These are phyloP conservation scores for Claviceps citrina DNA, from an alignment of 2,329 filamentous ascomycete genomes.

Conservation along the genomic window DNA sequence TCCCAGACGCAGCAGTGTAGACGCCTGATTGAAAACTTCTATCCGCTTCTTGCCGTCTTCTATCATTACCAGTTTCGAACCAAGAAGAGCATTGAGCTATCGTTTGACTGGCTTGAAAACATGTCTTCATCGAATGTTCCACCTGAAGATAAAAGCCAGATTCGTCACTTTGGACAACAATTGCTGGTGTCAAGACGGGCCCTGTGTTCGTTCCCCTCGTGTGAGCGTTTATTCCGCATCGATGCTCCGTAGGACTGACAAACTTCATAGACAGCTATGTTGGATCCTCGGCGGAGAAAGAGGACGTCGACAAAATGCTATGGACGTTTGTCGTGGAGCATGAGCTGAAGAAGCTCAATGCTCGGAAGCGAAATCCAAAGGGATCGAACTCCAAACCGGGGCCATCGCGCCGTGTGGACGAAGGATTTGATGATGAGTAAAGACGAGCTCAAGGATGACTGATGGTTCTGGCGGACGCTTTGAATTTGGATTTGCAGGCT, in stretches of 20 bases:
- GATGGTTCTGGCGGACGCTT: constrained; percentile 18
- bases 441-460: constrained; percentile 13
- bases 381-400: constrained; percentile 13
- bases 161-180: constrained; percentile 16
- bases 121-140: constrained; percentile 13
- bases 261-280: constrained; percentile 16
- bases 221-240: not conserved
- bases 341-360: constrained; percentile 25
- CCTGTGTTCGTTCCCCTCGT: constrained; percentile 19
- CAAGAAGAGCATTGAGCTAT: constrained; percentile 25
- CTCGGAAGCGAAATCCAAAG: constrained; percentile 17
- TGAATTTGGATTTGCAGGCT: constrained; percentile 16
- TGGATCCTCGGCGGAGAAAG: constrained; percentile 13
- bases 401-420: constrained; percentile 6
- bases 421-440: constrained; percentile 13
- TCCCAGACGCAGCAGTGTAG: constrained; percentile 11
- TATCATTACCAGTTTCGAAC: constrained; percentile 27
- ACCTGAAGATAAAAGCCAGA: constrained; percentile 13
- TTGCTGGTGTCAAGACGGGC: constrained; percentile 20
- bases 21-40: constrained; percentile 19
- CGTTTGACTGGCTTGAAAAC: constrained; percentile 23
- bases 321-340: constrained; percentile 22
- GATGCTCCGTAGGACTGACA: not conserved
- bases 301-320: constrained; percentile 13
- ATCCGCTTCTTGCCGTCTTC: constrained; percentile 23